phyloP scores from a whole-genome alignment of 108 stramenopile genomes.

The Nannochloropsis gaditana region DNA sequence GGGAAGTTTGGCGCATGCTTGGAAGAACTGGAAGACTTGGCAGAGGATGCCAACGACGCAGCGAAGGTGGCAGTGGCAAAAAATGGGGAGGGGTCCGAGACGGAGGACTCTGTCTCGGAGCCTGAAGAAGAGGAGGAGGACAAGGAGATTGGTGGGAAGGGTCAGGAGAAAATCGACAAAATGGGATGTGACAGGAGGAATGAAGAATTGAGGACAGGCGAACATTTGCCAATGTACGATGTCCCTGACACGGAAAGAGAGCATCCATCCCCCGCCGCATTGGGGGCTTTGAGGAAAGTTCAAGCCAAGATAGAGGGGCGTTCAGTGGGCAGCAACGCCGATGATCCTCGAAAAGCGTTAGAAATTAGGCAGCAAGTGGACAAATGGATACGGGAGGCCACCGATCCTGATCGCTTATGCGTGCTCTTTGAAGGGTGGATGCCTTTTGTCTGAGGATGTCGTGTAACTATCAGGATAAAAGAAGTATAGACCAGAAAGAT shows the following conservation, averaged over 20 bases:
- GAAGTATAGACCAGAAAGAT: too few relatives aligned
- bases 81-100: background rate
- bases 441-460: background rate
- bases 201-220: too few relatives aligned
- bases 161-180: background rate
- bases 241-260: background rate
- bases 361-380: background rate
- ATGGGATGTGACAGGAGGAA: background rate
- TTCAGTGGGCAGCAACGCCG: background rate
- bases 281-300: background rate
- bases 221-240: too few relatives aligned
- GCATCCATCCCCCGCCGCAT: background rate
- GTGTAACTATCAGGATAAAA: too few relatives aligned
- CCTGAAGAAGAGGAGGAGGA: background rate
- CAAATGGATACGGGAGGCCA: background rate
- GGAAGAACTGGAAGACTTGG: conserved; percentile 7
- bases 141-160: background rate
- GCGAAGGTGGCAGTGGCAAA: background rate
- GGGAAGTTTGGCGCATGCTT: background rate
- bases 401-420: background rate
- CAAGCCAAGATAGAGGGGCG: background rate
- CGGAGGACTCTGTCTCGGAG: background rate
- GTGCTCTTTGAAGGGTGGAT: conserved; percentile 18
- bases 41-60: background rate
- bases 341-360: background rate